Conservation (phyloP, 306 rosid species). For the Gleditsia sinensis region DNA sequence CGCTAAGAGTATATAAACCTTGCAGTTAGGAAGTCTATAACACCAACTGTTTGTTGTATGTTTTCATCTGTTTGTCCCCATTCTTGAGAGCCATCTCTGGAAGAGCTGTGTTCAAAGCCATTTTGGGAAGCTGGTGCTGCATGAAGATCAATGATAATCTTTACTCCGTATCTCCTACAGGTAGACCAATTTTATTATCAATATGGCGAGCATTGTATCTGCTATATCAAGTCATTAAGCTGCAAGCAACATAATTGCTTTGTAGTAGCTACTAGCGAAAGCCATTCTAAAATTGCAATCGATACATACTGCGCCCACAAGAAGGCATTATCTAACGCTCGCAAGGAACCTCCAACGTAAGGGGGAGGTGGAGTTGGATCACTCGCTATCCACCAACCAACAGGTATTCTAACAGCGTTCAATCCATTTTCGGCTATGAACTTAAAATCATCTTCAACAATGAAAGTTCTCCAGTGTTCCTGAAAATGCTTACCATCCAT, state of each 20-base stretch:
- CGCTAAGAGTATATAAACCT: conserved; percentile 48
- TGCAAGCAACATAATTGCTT: neutral
- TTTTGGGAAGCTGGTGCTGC: conserved; percentile 87
- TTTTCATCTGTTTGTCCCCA: conserved; percentile 69
- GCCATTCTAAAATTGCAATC: neutral
- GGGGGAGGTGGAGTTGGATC: conserved; percentile 77
- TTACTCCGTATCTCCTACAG: conserved; percentile 67
- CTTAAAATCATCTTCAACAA: conserved; percentile 70
- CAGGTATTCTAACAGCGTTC: conserved; percentile 76
- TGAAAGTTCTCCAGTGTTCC: conserved; percentile 79
- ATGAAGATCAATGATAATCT: conserved; percentile 76
- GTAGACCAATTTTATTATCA: neutral
- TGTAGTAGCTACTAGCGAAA: neutral
- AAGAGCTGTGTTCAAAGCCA: conserved; percentile 60
- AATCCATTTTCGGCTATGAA: conserved; percentile 58
- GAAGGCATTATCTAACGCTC: conserved; percentile 70
- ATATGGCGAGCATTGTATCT: neutral
- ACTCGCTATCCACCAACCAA: conserved; percentile 93
- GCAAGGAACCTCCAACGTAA: conserved; percentile 75
- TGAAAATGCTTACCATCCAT: conserved; percentile 9
- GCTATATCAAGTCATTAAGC: neutral
- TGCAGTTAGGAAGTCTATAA: conserved; percentile 68
- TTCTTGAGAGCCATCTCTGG: conserved; percentile 72
- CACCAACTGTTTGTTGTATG: conserved; percentile 62
- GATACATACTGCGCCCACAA: conserved; percentile 69